phyloP scores from a whole-genome alignment of 768 basidiomycete genomes.

The Suillus alpinus region DNA sequence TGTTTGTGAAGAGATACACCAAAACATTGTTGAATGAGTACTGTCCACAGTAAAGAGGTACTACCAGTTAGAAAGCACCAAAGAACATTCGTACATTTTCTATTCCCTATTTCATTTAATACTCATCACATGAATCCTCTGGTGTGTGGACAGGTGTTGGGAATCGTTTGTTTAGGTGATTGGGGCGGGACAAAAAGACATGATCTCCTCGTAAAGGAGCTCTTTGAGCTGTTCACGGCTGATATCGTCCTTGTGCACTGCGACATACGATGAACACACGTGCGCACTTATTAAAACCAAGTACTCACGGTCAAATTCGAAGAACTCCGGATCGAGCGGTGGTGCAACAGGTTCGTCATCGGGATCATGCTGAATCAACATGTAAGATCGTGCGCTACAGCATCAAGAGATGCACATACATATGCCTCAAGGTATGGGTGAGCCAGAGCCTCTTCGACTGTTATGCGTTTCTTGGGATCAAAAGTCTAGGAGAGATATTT shows the following conservation, averaged over 20 bases:
- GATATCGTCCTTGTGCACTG: slow-evolving; percentile 95
- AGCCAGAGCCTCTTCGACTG: slow-evolving; percentile 90
- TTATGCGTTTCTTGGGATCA: slow-evolving; percentile 95
- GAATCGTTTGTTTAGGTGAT: slow-evolving; percentile 33
- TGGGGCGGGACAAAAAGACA: slow-evolving; percentile 74
- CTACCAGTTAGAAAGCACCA: background rate
- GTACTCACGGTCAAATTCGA: slow-evolving; percentile 89
- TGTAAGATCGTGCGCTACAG: slow-evolving; percentile 8
- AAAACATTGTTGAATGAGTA: slow-evolving; percentile 1
- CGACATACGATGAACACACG: slow-evolving; percentile 3
- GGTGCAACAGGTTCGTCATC: slow-evolving; percentile 96
- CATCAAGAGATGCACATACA: slow-evolving; percentile 38
- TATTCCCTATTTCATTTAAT: background rate
- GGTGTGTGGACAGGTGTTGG: background rate
- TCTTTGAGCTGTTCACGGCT: slow-evolving; percentile 94
- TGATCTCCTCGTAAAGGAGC: slow-evolving; percentile 91
- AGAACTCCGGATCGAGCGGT: slow-evolving; percentile 94
- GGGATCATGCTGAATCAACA: slow-evolving; percentile 70
- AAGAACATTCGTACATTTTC: slow-evolving; percentile 4
- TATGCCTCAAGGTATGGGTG: slow-evolving; percentile 96
- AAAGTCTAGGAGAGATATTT: slow-evolving; percentile 61
- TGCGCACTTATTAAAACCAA: background rate
- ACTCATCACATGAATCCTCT: background rate
- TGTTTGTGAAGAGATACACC: background rate
- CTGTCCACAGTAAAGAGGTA: background rate